These are phyloP conservation scores for Globisporangium megalacanthum DNA, from an alignment of 352 stramenopile genomes.

Conservation along the genomic window DNA sequence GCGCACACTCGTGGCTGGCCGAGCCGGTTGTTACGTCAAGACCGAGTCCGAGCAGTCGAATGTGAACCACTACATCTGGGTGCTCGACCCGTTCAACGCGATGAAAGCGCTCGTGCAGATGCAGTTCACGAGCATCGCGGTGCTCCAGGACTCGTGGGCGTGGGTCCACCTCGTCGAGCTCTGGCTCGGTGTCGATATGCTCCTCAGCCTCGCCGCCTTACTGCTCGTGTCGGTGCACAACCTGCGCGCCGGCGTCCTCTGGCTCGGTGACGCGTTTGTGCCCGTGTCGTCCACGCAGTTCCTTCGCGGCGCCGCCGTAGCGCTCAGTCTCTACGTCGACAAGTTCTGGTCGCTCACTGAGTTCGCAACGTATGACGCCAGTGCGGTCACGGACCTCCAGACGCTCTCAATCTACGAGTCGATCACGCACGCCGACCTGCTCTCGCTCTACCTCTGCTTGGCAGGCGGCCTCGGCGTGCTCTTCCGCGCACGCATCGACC, in stretches of 20 bases:
- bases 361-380: constrained; percentile 33
- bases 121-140: constrained; percentile 17
- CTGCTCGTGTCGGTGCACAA: constrained; percentile 29
- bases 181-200: constrained; percentile 26
- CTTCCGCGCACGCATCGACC: constrained; percentile 9
- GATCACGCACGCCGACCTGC: constrained; percentile 16
- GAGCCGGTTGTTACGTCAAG: constrained; percentile 33
- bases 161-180: constrained; percentile 46
- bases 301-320: constrained; percentile 24
- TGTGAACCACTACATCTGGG: constrained; percentile 31
- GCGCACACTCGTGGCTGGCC: constrained; percentile 19
- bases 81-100: constrained; percentile 21
- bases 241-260: constrained; percentile 24
- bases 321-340: constrained; percentile 37
- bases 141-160: constrained; percentile 37
- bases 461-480: constrained; percentile 2
- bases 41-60: constrained; percentile 36
- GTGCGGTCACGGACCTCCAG: constrained; percentile 6
- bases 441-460: constrained; percentile 13
- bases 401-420: constrained; percentile 1
- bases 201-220: constrained; percentile 28
- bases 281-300: constrained; percentile 28
- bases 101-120: constrained; percentile 19
- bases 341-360: constrained; percentile 38
- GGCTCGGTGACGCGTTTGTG: constrained; percentile 36